These are phyloP conservation scores for Diaporthe ampelina DNA, from an alignment of 2,329 filamentous ascomycete genomes.

Conservation along the genomic window DNA sequence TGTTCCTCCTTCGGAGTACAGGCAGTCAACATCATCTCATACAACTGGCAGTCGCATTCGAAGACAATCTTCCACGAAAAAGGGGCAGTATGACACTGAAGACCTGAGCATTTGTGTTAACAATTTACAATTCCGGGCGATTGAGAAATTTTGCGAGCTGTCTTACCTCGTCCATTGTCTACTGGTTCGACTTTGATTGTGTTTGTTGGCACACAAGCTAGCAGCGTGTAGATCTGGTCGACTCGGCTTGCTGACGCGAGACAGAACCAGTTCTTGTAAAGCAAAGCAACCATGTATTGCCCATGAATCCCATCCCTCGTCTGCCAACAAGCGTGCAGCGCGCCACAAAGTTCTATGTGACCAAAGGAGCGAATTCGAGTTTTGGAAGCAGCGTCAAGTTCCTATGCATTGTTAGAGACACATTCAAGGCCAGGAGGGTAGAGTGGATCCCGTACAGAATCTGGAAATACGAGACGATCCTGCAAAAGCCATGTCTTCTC, in stretches of 20 bases:
- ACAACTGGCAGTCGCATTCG: slow-evolving; percentile 80
- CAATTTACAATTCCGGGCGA: neutral
- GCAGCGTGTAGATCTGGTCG: slow-evolving; percentile 78
- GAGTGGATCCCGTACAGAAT: slow-evolving; percentile 57
- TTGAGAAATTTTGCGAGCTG: slow-evolving; percentile 42
- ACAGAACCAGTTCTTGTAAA: slow-evolving; percentile 86
- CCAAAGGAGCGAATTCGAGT: slow-evolving; percentile 84
- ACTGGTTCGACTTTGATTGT: slow-evolving; percentile 77
- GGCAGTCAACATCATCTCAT: slow-evolving; percentile 89
- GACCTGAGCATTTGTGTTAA: slow-evolving; percentile 63
- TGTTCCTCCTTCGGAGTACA: slow-evolving; percentile 85
- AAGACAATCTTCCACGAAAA: slow-evolving; percentile 96
- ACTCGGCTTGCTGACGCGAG: slow-evolving; percentile 77
- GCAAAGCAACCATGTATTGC: slow-evolving; percentile 84
- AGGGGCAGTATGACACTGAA: slow-evolving; percentile 88
- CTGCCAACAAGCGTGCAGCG: slow-evolving; percentile 87
- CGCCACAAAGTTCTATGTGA: slow-evolving; percentile 84
- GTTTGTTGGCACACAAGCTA: slow-evolving; percentile 79
- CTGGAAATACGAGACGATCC: slow-evolving; percentile 81
- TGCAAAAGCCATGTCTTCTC: slow-evolving; percentile 89
- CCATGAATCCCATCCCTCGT: slow-evolving; percentile 77
- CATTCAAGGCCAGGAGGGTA: slow-evolving; percentile 43
- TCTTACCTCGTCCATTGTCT: slow-evolving; percentile 80
- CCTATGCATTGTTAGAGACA: slow-evolving; percentile 50
- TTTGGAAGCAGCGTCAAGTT: slow-evolving; percentile 66